A percentile compares a stretch with the other conserved stretches of the same genome.
Conservation (phyloP, 352 stramenopile genomes). For the Peronospora belbahrii region DNA sequence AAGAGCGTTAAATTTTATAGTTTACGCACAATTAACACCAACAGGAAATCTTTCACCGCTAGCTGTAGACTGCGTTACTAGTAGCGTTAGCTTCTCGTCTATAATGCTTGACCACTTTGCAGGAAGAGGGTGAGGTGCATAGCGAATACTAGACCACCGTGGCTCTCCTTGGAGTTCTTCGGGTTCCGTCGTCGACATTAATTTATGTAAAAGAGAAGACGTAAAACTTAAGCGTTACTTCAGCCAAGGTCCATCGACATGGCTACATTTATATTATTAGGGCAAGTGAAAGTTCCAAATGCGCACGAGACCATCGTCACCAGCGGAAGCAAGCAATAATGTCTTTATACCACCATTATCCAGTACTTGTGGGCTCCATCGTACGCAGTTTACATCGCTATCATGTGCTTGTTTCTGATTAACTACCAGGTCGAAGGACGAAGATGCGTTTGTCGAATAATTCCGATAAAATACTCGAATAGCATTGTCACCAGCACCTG, state of each 20-base stretch:
- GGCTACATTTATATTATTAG: conserved; percentile 14
- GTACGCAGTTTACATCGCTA: conserved; percentile 80
- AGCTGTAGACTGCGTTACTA: conserved; percentile 58
- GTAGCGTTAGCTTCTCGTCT: conserved; percentile 54
- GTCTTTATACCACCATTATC: conserved; percentile 23
- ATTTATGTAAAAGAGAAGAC: conserved; percentile 9
- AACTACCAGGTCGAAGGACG: conserved; percentile 62
- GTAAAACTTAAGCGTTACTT: conserved; percentile 1
- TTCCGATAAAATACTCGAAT: conserved; percentile 86
- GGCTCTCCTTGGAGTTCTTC: conserved; percentile 54
- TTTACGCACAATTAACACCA: conserved; percentile 72
- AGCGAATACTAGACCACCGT: conserved; percentile 60
- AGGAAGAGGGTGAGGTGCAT: conserved; percentile 18
- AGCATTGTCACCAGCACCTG: conserved; percentile 85
- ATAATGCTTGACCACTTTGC: conserved; percentile 35
- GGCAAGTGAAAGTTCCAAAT: conserved; percentile 57
- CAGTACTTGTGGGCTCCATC: conserved; percentile 46
- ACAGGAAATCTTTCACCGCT: conserved; percentile 76
- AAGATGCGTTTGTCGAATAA: conserved; percentile 6
- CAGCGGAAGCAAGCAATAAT: conserved; percentile 56
- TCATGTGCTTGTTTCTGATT: conserved; percentile 47
- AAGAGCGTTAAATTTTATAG: neutral
- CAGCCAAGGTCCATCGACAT: neutral
- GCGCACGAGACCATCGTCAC: conserved; percentile 54
- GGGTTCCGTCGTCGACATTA: conserved; percentile 23